Percentiles rank a stretch among this genome's conserved stretches.
Conservation (phyloP, 2,329 filamentous ascomycete species). For the Fusarium sacchari region DNA sequence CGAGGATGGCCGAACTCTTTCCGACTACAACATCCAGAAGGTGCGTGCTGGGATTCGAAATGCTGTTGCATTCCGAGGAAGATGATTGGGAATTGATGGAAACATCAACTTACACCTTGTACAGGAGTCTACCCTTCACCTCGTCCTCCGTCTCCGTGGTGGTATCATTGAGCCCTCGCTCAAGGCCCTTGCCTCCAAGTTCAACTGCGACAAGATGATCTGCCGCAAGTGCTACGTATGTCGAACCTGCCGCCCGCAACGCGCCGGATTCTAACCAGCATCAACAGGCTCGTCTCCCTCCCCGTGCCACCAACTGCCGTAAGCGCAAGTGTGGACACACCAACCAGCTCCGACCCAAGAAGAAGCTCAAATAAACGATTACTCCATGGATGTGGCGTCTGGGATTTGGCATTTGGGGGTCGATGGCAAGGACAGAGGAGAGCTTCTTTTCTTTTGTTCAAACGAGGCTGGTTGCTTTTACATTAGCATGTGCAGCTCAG, state of each 20-base stretch:
- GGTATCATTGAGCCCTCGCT: slow-evolving; percentile 99
- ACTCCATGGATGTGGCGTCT: slow-evolving; percentile 57
- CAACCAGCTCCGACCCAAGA: slow-evolving; percentile 99
- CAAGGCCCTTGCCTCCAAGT: slow-evolving; percentile 98
- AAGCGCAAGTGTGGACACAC: slow-evolving; percentile 99
- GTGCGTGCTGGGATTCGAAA: slow-evolving; percentile 59
- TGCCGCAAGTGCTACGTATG: slow-evolving; percentile 99
- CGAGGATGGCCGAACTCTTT: slow-evolving; percentile 95
- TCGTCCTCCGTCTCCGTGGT: slow-evolving; percentile 98
- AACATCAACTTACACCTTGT: slow-evolving; percentile 45
- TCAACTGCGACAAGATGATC: slow-evolving; percentile 99
- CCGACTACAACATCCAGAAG: slow-evolving; percentile 99
- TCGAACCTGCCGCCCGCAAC: slow-evolving; percentile 42
- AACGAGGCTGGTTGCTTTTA: slow-evolving; percentile 53
- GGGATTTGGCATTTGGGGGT: slow-evolving; percentile 55
- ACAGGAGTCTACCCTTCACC: slow-evolving; percentile 96
- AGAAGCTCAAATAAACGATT: slow-evolving; percentile 89
- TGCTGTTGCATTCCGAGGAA: neutral
- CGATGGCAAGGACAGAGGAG: slow-evolving; percentile 50
- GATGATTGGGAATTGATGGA: neutral
- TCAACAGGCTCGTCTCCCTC: slow-evolving; percentile 80
- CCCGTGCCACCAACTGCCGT: slow-evolving; percentile 99
- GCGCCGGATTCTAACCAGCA: neutral
- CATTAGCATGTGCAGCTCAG: slow-evolving; percentile 53
- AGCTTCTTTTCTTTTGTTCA: slow-evolving; percentile 47